A percentile compares a stretch with the other conserved stretches of the same genome.
phyloP scores from a whole-genome alignment of 495 filamentous ascomycete genomes.

The Clavariopsis aquatica region DNA sequence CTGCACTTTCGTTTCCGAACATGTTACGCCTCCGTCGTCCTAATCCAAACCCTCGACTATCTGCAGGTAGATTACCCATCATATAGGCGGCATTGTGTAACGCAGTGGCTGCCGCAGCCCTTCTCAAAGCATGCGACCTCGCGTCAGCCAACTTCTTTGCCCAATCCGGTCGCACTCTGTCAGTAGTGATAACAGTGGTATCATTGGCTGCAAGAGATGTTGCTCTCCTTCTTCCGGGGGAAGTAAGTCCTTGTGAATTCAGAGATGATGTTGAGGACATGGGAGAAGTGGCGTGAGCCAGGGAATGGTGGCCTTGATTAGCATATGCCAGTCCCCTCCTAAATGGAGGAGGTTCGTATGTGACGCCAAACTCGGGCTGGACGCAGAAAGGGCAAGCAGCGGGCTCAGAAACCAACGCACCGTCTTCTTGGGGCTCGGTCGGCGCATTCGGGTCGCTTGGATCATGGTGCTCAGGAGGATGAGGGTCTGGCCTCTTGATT shows the following conservation, averaged over 20 bases:
- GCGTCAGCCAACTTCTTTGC: constrained; percentile 83
- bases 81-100: constrained; percentile 93
- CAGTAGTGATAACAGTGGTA: constrained; percentile 84
- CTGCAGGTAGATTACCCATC: constrained; percentile 65
- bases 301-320: constrained; percentile 49
- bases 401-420: constrained; percentile 80
- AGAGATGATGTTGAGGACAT: constrained; percentile 69
- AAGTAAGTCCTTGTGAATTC: constrained; percentile 52
- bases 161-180: constrained; percentile 92
- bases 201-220: constrained; percentile 80
- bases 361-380: constrained; percentile 91
- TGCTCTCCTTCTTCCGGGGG: constrained; percentile 62
- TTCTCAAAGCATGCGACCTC: constrained; percentile 75
- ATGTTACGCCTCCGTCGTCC: constrained; percentile 45
- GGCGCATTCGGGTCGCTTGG: constrained; percentile 51
- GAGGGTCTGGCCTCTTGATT: constrained; percentile 94
- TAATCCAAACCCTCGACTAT: constrained; percentile 51
- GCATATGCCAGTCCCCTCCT: constrained; percentile 78
- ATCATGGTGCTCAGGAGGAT: constrained; percentile 84
- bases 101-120: constrained; percentile 91
- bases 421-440: constrained; percentile 51
- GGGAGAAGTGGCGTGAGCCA: constrained; percentile 62
- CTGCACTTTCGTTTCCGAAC: constrained; percentile 43
- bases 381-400: constrained; percentile 96
- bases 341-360: constrained; percentile 86